Conservation (phyloP, 2,329 filamentous ascomycete genomes). For the Cytospora chrysosperma region DNA sequence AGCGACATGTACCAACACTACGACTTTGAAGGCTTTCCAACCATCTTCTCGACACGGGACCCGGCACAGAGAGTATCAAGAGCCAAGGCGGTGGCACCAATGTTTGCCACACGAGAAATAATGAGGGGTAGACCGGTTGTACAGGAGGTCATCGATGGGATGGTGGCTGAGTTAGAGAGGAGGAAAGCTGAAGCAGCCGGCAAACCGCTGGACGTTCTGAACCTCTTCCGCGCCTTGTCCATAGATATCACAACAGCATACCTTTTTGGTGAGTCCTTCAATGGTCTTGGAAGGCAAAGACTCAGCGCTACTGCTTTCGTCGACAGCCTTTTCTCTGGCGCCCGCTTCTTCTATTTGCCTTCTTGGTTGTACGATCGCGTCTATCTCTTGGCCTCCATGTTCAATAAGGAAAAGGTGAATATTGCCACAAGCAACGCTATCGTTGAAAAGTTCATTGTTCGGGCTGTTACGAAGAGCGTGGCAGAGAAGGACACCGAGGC, state of each 20-base stretch:
- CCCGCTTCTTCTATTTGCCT: slow-evolving; percentile 48
- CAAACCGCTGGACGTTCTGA: slow-evolving; percentile 46
- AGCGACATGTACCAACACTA: slow-evolving; percentile 53
- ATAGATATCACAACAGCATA: slow-evolving; percentile 55
- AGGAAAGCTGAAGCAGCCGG: slow-evolving; percentile 29
- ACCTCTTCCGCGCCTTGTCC: slow-evolving; percentile 48
- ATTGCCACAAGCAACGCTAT: slow-evolving; percentile 18
- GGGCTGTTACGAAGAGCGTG: slow-evolving; percentile 33
- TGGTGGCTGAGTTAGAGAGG: slow-evolving; percentile 34
- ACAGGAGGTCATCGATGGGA: slow-evolving; percentile 36
- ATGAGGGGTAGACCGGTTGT: slow-evolving; percentile 35
- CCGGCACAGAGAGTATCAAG: slow-evolving; percentile 40
- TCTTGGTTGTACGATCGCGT: slow-evolving; percentile 38
- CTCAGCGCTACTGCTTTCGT: slow-evolving; percentile 40
- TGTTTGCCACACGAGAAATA: slow-evolving; percentile 43
- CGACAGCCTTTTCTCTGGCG: slow-evolving; percentile 53
- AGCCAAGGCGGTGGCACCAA: slow-evolving; percentile 48
- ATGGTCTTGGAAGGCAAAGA: background rate
- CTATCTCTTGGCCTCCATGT: slow-evolving; percentile 35
- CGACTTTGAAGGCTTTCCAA: slow-evolving; percentile 53
- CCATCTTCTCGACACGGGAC: slow-evolving; percentile 51
- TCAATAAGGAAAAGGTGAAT: slow-evolving; percentile 33
- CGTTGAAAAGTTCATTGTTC: background rate
- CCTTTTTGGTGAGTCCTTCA: slow-evolving; percentile 51
- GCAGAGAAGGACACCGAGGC: slow-evolving; percentile 34